A percentile compares a stretch with the other conserved stretches of the same genome.
These are phyloP conservation scores for Pseudofabraea citricarpa DNA, from an alignment of 2,329 filamentous ascomycete genomes.

Conservation along the genomic window DNA sequence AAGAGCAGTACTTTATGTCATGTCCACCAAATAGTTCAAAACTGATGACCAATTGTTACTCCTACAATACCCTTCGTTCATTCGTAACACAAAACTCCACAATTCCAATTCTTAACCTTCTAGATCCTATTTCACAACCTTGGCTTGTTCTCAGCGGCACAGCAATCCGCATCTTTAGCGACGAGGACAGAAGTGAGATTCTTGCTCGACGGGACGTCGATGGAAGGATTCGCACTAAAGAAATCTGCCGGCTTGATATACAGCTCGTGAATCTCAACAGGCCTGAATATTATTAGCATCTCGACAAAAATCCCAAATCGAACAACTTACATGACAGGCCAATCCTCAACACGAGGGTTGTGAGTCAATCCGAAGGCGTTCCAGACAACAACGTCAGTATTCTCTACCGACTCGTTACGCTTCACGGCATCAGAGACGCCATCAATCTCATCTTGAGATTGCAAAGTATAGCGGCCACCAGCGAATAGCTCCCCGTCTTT, in stretches of 20 bases:
- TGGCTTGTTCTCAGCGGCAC: too few species aligned
- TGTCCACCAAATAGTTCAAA: too few species aligned
- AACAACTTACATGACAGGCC: constrained; percentile 71
- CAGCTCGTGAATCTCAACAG: constrained; percentile 75
- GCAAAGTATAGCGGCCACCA: constrained; percentile 28
- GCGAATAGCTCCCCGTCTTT: constrained; percentile 37
- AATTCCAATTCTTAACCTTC: too few species aligned
- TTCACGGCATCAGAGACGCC: constrained; percentile 62
- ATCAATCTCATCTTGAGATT: constrained; percentile 21
- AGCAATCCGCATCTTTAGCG: not conserved
- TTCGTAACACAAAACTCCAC: too few species aligned
- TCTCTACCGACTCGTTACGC: constrained; percentile 82
- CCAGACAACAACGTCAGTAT: constrained; percentile 84
- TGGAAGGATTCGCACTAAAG: constrained; percentile 49
- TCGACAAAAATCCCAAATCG: too few species aligned
- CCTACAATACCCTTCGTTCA: too few species aligned
- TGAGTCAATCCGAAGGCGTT: constrained; percentile 88
- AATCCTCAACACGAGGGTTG: constrained; percentile 85
- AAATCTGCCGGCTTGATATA: constrained; percentile 57
- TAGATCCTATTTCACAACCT: too few species aligned
- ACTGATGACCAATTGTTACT: too few species aligned
- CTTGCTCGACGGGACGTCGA: constrained; percentile 65
- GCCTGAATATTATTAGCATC: constrained; percentile 29
- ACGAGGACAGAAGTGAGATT: constrained; percentile 9
- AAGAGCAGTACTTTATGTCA: too few species aligned